Evolutionary conservation across 2,329 filamentous ascomycete genomes (phyloP), one percentile per base, ranked within the genome.

Genomic region (Talaromyces marneffei): DNA sequence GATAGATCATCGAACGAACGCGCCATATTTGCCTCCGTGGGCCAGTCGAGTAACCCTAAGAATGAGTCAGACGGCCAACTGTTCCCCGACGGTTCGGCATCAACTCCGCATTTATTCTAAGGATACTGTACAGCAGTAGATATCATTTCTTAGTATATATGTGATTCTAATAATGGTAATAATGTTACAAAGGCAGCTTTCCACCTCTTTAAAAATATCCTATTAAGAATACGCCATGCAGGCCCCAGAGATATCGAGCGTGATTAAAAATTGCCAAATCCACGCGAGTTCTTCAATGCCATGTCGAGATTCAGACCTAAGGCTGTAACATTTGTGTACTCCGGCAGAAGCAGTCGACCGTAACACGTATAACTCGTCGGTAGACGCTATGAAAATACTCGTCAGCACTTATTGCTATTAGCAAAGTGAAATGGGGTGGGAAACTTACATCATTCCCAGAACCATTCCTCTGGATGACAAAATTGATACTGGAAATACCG

Each of bases 351-450:
- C 50, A 99, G 76, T 53, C 90, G 92, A 1, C 93, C 91, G 77
- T 96, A 97, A 75, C 94, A 99, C 0, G 94, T 99, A 69, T 92
- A 88, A 64, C 91, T 93, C 4, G 89, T 96, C 3, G 94, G 94
- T 67, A 99, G 72, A 66, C 78, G 72, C 74, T 77, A 60, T 40
- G 63, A 37, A 44, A 6, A 18, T 25, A 14, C 31, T 16, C 29
- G 55, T 66, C 20, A 68, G 61, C 50, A 48, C 54, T 62, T 14
- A 39, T 31, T 23, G 16, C 6, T 16, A 31, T 37, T 8, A 31
- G 7, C 64, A 65, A 46, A 63, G 44, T 5, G 56, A 29, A 58
- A 40, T n/a, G 6, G 48, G 25, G 10, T 31, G 25, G 31, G n/a
- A 42, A 23, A 35, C 76, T 69, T 67, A 77, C 73, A 64, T 79